A percentile compares a stretch with the other conserved stretches of the same genome.
Conservation (phyloP, 2,329 filamentous ascomycete genomes). For the Colletotrichum melonis region DNA sequence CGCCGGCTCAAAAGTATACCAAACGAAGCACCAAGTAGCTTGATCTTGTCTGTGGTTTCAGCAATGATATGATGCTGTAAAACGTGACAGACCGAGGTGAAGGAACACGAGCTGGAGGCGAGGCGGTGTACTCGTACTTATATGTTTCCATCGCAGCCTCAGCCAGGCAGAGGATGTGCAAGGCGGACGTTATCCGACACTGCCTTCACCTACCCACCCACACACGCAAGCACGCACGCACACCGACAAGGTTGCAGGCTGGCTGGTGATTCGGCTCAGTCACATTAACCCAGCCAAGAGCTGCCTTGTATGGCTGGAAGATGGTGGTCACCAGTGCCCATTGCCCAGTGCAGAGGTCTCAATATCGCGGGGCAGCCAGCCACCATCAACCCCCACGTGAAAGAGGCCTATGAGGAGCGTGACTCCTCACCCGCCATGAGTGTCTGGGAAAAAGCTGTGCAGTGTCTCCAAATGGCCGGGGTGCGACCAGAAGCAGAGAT, state of each 20-base stretch:
- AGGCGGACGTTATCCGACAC: conserved; percentile 12
- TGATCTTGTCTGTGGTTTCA: background rate
- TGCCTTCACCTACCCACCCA: conserved; percentile 13
- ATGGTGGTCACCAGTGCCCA: conserved; percentile 41
- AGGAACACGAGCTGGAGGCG: background rate
- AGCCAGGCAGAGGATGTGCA: conserved; percentile 6
- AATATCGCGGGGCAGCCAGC: conserved; percentile 33
- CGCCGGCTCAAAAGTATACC: conserved; percentile 34
- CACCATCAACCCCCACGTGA: conserved; percentile 38
- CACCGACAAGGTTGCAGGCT: conserved; percentile 14
- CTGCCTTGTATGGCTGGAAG: conserved; percentile 41
- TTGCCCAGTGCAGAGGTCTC: conserved; percentile 36
- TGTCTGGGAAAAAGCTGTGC: conserved; percentile 1
- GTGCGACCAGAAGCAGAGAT: conserved; percentile 7
- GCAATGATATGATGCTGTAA: background rate
- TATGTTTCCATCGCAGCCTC: conserved; percentile 24
- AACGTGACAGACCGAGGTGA: background rate
- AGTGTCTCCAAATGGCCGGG: background rate
- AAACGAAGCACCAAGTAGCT: conserved; percentile 16
- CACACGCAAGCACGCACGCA: conserved; percentile 23
- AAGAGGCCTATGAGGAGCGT: conserved; percentile 29
- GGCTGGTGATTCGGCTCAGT: conserved; percentile 29
- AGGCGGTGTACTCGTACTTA: conserved; percentile 20
- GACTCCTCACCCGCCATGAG: conserved; percentile 17
- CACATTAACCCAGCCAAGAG: conserved; percentile 31